Evolutionary conservation across 805 yeast genomes (phyloP).

Genomic region (Komagataella pastoris): DNA sequence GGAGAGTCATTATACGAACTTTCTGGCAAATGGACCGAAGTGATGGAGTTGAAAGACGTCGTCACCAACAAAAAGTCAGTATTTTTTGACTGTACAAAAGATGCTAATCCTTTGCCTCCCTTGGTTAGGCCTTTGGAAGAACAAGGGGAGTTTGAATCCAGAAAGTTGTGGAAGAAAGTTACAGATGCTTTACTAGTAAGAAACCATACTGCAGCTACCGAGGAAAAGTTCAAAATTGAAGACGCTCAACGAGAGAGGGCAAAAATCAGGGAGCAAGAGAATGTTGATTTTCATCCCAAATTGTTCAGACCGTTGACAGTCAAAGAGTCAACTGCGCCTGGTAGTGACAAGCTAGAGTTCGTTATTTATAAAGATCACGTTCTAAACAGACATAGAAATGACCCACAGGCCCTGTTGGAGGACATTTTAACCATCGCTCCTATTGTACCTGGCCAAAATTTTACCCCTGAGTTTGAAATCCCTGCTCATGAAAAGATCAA

Average conservation of each 20-base stretch:
- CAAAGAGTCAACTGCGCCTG: slow-evolving; percentile 14
- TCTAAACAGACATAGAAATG: slow-evolving; percentile 32
- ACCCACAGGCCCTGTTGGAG: slow-evolving; percentile 38
- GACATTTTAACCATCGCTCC: slow-evolving; percentile 60
- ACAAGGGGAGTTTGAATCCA: slow-evolving; percentile 73
- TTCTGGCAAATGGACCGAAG: slow-evolving; percentile 89
- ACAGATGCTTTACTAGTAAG: slow-evolving; percentile 68
- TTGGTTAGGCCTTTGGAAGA: slow-evolving; percentile 63
- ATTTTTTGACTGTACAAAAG: slow-evolving; percentile 45
- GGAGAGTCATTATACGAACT: slow-evolving; percentile 52
- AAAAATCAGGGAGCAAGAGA: slow-evolving; percentile 62
- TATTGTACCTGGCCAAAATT: slow-evolving; percentile 68
- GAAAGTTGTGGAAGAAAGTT: slow-evolving; percentile 75
- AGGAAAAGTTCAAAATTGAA: slow-evolving; percentile 79
- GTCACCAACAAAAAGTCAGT: slow-evolving; percentile 31
- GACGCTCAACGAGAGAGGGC: slow-evolving; percentile 71
- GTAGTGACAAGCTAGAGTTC: slow-evolving; percentile 43
- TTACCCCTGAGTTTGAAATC: slow-evolving; percentile 48
- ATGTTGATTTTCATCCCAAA: slow-evolving; percentile 70
- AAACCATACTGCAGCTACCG: slow-evolving; percentile 76
- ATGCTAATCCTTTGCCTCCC: slow-evolving; percentile 42
- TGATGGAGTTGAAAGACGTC: slow-evolving; percentile 52
- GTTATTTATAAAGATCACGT: slow-evolving; percentile 38
- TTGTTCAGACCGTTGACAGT: slow-evolving; percentile 42
- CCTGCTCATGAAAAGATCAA: slow-evolving; percentile 48